phyloP scores from a whole-genome alignment of 129 eudicot species.

The Arctium minus region DNA sequence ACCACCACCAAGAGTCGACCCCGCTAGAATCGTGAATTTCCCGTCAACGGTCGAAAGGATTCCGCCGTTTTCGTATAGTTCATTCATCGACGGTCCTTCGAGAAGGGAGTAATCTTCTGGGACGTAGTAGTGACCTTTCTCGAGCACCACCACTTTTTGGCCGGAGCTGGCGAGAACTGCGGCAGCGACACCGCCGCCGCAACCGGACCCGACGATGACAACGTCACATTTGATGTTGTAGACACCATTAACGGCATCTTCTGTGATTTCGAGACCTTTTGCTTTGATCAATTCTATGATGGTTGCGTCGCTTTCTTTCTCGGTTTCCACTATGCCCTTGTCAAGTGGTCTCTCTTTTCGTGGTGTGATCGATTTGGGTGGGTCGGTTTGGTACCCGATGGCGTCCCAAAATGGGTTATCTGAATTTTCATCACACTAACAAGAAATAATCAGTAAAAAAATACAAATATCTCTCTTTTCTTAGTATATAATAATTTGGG shows the following conservation, averaged over 20 bases:
- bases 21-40: slow-evolving; percentile 55
- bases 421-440: slow-evolving; percentile 69
- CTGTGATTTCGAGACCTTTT: slow-evolving; percentile 57
- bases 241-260: slow-evolving; percentile 23
- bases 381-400: slow-evolving; percentile 63
- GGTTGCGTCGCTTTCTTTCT: slow-evolving; percentile 36
- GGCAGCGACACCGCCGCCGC: slow-evolving; percentile 97
- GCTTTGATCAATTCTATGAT: slow-evolving; percentile 42
- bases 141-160: slow-evolving; percentile 73
- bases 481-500: no score
- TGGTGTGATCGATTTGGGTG: background rate
- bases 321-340: slow-evolving; percentile 66
- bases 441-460: slow-evolving; percentile 1
- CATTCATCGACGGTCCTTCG: slow-evolving; percentile 70
- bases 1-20: slow-evolving; percentile 90
- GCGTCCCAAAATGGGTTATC: slow-evolving; percentile 81
- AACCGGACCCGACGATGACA: slow-evolving; percentile 85
- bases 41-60: slow-evolving; percentile 54
- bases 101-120: slow-evolving; percentile 69
- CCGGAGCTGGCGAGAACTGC: slow-evolving; percentile 72
- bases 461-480: no score
- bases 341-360: slow-evolving; percentile 66
- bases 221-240: slow-evolving; percentile 75
- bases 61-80: slow-evolving; percentile 65
- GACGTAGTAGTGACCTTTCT: slow-evolving; percentile 77